Conservation (phyloP, 306 rosid species). For the Castanopsis chinensis region DNA sequence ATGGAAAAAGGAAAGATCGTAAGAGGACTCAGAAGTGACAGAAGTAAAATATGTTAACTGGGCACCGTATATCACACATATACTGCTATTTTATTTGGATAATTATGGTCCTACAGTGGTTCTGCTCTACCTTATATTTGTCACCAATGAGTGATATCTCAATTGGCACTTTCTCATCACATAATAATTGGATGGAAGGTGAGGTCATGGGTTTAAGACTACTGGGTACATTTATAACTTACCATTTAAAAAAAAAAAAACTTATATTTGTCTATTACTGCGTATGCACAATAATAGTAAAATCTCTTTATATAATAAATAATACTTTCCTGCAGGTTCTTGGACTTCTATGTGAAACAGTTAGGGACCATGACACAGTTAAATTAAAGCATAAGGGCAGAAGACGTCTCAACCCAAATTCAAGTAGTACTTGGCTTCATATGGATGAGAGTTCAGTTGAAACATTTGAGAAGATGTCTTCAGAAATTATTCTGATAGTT, state of each 20-base stretch:
- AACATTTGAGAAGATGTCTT: conserved; percentile 53
- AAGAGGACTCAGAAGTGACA: too few relatives aligned
- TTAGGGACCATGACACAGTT: conserved; percentile 37
- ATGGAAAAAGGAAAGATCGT: background rate
- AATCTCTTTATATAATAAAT: background rate
- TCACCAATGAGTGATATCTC: too few relatives aligned
- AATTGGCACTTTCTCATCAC: too few relatives aligned
- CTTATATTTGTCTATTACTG: background rate
- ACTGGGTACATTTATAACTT: too few relatives aligned
- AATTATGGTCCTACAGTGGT: background rate
- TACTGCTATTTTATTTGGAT: background rate
- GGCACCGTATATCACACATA: background rate
- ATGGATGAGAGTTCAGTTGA: conserved; percentile 50
- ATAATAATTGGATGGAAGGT: too few relatives aligned
- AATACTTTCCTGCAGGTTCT: conserved; percentile 66
- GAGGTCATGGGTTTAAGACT: too few relatives aligned
- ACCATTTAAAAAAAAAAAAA: too few relatives aligned
- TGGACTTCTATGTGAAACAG: conserved; percentile 67
- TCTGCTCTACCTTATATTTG: too few relatives aligned
- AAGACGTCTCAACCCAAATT: conserved; percentile 32
- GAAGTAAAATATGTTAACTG: background rate
- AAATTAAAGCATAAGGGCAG: conserved; percentile 40
- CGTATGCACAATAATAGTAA: background rate
- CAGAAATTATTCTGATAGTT: conserved; percentile 54
- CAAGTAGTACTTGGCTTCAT: conserved; percentile 47